Evolutionary conservation across 768 basidiomycete species (phyloP), one percentile per base, ranked within the genome.

Genomic region (Termitomyces sp.): DNA sequence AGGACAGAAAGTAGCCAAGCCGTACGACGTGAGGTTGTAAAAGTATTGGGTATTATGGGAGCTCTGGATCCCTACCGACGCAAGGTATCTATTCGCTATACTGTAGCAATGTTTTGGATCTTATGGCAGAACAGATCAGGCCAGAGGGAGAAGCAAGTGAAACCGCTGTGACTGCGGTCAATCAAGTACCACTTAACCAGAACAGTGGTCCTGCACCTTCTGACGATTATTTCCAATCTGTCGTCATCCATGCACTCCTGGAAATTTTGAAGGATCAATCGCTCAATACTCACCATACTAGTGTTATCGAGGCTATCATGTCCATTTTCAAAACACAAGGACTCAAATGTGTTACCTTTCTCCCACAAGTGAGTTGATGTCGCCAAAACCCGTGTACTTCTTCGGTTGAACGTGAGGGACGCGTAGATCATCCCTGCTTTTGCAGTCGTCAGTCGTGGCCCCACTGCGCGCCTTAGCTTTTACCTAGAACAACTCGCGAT

Each of bases 321-420:
- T 89, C 93, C 46, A 98, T 99, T 60, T 99, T 98, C 82, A 95
- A 95, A 72, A 97, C 95, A 0, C 95, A 98, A 68, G 95, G 96
- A 14, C 75, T 98, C 68, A 95, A 95, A 79, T 97, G 94, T 70
- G 95, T 96, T 20, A 85, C 91, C 2, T 98, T 98, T 74, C 74
- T 99, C 26, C 92, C 96, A 44, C 95, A 97, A 79, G 93, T 94
- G 68, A 51, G 57, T 39, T 13, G 12, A 33, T 24, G 13, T 32
- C 4, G n/a, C 14, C 16, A 33, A 20, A 53, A 30, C 27, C 1
- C 14, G 27, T 47, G 10, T 27, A 52, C 14, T 27, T 56, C 24
- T 26, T 18, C 8, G 44, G n/a, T 20, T 52, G 18, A 58, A 45
- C 36, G 9, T 42, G 33, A 52, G 12, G 18, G 51, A 27, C 4